Percentiles rank a stretch among this genome's conserved stretches.
Evolutionary conservation across 768 basidiomycete species (phyloP).

Genomic region (Sarcodon sp.): DNA sequence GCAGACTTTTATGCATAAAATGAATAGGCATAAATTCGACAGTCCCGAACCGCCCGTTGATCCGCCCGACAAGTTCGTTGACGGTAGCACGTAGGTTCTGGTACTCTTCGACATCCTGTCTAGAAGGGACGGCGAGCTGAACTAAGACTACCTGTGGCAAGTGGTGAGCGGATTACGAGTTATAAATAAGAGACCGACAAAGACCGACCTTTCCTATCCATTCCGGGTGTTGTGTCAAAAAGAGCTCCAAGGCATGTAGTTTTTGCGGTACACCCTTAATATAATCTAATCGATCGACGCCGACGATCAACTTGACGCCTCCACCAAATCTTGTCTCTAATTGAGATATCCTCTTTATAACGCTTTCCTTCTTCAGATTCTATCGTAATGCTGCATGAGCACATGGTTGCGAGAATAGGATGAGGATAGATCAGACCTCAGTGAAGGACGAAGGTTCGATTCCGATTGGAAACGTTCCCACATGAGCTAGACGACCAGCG

Average conservation of each 20-base stretch:
- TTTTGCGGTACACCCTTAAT: slow-evolving; percentile 99
- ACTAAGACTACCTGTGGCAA: slow-evolving; percentile 72
- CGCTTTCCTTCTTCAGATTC: slow-evolving; percentile 70
- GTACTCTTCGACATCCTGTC: slow-evolving; percentile 98
- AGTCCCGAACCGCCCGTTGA: slow-evolving; percentile 97
- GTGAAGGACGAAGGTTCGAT: slow-evolving; percentile 93
- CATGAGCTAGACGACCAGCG: slow-evolving; percentile 88
- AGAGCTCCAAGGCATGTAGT: slow-evolving; percentile 90
- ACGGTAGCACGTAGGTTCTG: slow-evolving; percentile 93
- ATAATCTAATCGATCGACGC: slow-evolving; percentile 96
- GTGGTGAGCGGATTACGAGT: neutral
- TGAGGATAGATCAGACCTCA: slow-evolving; percentile 31
- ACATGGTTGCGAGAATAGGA: neutral
- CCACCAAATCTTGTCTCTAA: slow-evolving; percentile 77
- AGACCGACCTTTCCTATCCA: slow-evolving; percentile 90
- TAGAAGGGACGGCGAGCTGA: slow-evolving; percentile 93
- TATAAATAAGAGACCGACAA: neutral
- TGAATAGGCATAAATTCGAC: slow-evolving; percentile 99
- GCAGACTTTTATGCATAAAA: slow-evolving; percentile 93
- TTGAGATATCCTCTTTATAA: slow-evolving; percentile 68
- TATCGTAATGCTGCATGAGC: slow-evolving; percentile 14
- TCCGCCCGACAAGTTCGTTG: slow-evolving; percentile 95
- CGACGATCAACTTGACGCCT: slow-evolving; percentile 94
- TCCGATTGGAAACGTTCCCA: slow-evolving; percentile 98
- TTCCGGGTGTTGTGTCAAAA: slow-evolving; percentile 95